Conservation (phyloP, 768 basidiomycete species). For the Tephrocybe sp. region DNA sequence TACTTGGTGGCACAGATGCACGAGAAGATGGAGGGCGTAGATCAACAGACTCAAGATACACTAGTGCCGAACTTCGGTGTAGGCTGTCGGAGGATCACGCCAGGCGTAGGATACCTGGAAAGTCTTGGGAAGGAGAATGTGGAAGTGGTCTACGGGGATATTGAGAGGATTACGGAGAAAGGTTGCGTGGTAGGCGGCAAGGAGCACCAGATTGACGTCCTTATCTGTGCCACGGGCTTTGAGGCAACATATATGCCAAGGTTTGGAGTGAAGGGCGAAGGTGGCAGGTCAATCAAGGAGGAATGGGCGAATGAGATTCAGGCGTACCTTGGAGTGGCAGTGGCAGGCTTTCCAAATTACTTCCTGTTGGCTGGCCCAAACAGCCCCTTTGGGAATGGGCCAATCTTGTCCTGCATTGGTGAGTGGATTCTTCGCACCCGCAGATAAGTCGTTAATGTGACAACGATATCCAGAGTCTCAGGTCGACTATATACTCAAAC, state of each 20-base stretch:
- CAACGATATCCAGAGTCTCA: slow-evolving; percentile 26
- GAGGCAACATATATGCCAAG: slow-evolving; percentile 31
- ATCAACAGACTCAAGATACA: slow-evolving; percentile 40
- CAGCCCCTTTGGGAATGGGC: slow-evolving; percentile 33
- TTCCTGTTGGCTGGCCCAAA: slow-evolving; percentile 31
- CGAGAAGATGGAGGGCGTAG: slow-evolving; percentile 36
- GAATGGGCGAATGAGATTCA: slow-evolving; percentile 30
- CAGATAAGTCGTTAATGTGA: not conserved
- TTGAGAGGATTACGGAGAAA: slow-evolving; percentile 26
- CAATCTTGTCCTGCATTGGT: slow-evolving; percentile 30
- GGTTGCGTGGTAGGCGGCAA: slow-evolving; percentile 28
- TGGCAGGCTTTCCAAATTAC: slow-evolving; percentile 33
- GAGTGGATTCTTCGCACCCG: too few relatives aligned
- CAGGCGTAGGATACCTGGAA: slow-evolving; percentile 33
- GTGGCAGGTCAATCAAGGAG: slow-evolving; percentile 25
- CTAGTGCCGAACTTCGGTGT: slow-evolving; percentile 32
- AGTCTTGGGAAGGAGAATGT: slow-evolving; percentile 29
- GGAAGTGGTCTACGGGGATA: slow-evolving; percentile 27
- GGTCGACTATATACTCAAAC: slow-evolving; percentile 31
- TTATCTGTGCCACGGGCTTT: slow-evolving; percentile 39
- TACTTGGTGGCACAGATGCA: slow-evolving; percentile 37
- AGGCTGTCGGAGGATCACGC: slow-evolving; percentile 34
- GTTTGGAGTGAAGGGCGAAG: slow-evolving; percentile 29
- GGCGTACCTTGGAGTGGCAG: slow-evolving; percentile 29
- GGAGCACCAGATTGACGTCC: slow-evolving; percentile 30